Evolutionary conservation across 352 stramenopile species (phyloP), one percentile per base, ranked within the genome.

Genomic region (Phytophthora pini): DNA sequence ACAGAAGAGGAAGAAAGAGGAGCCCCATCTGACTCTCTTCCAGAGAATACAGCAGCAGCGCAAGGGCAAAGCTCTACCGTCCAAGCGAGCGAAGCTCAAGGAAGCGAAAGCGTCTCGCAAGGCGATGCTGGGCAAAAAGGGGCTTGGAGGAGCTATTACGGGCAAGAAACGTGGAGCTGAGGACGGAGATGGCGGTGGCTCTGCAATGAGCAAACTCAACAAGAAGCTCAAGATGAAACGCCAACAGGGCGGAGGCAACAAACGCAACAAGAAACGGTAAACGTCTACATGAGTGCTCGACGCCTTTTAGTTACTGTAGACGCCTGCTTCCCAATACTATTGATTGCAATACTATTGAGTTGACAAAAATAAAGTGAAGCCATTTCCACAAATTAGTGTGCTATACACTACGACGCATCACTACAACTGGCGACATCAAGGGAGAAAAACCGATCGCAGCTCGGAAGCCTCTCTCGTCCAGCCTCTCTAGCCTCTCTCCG

Each of bases 41-140:
- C 88, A 96, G 78, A 85, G 87, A 69, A 93, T 96, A 82, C 87
- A 95, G 73, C 80, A 87, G 49, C 87, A 96, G 68, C 88, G 88
- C 38, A 82, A 84, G 55, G 88, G 88, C 46, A 80, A 93, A 41
- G 87, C 88, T 53, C 63, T 96, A 34, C 88, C 88, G 13, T 83
- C 82, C 36, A 96, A 96, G 72, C 83, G 86, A 20, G 77, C 87
- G 36, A 96, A 96, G 69, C 74, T 96, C 45, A 94, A 94, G 64
- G 79, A 90, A 27, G 87, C 84, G 9, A 82, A 83, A 36, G 68
- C 86, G 20, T 79, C 74, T 43, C 84, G 80, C 34, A 96, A 93
- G 60, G 76, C 77, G 36, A 92, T 89, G 74, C 54, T 84, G 48
- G 72, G 69, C 52, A 90, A 88, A 53, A 88, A 84, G 51, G 64